Percentiles rank a stretch among this genome's conserved stretches.
Conservation (phyloP, 2,329 filamentous ascomycete genomes). For the Cryphonectria naterciae region DNA sequence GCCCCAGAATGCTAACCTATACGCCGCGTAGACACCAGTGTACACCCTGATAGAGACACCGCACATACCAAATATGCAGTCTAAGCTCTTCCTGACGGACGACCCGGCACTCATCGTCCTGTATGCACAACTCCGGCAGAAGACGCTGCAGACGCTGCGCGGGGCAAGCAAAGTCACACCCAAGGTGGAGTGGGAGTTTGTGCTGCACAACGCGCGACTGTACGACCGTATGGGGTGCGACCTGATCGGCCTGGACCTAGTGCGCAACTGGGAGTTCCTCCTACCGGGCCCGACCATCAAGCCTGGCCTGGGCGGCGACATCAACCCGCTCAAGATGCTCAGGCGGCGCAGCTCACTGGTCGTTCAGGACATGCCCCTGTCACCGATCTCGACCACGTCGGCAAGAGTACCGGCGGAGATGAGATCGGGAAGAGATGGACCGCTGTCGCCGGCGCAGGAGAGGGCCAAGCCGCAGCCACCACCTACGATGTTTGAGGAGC, state of each 20-base stretch:
- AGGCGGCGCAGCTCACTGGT: conserved; percentile 76
- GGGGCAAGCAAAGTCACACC: conserved; percentile 83
- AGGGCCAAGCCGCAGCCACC: conserved; percentile 53
- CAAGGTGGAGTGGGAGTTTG: conserved; percentile 83
- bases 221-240: conserved; percentile 95
- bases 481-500: conserved; percentile 85
- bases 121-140: conserved; percentile 83
- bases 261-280: conserved; percentile 82
- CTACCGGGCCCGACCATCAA: conserved; percentile 44
- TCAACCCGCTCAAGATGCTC: conserved; percentile 70
- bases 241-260: conserved; percentile 81
- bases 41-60: conserved; percentile 73
- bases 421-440: conserved; percentile 44
- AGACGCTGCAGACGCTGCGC: conserved; percentile 79
- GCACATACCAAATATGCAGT: conserved; percentile 69
- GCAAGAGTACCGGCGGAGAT: conserved; percentile 45
- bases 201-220: conserved; percentile 80
- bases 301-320: conserved; percentile 48
- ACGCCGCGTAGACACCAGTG: conserved; percentile 71
- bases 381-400: conserved; percentile 41
- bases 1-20: neutral
- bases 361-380: conserved; percentile 70
- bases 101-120: conserved; percentile 87
- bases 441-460: conserved; percentile 56
- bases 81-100: conserved; percentile 82